Conservation (phyloP, 192 early-diverging fungal genomes). For the Umbelopsis sp. region DNA sequence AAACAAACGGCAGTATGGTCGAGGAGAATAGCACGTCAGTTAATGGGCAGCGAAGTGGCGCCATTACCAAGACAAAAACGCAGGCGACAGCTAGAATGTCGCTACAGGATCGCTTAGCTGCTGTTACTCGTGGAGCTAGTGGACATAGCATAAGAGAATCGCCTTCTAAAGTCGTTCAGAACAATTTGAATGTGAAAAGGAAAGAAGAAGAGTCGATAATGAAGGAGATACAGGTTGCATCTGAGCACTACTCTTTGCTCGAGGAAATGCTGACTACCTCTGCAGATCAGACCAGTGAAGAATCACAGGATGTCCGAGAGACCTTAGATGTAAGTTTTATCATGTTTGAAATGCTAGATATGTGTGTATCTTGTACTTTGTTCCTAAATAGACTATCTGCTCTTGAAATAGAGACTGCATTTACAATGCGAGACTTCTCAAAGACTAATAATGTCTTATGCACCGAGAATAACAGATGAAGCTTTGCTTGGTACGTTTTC, state of each 20-base stretch:
- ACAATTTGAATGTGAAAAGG: neutral
- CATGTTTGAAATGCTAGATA: neutral
- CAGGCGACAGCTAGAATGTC: conserved; percentile 35
- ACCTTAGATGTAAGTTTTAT: conserved; percentile 3
- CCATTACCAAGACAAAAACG: conserved; percentile 18
- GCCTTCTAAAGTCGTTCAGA: neutral
- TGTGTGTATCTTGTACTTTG: neutral
- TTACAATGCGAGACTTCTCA: conserved; percentile 28
- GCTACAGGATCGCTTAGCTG: conserved; percentile 42
- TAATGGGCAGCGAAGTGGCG: neutral
- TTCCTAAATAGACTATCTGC: neutral
- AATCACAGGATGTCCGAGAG: neutral
- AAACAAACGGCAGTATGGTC: neutral
- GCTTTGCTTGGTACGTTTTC: conserved; percentile 24
- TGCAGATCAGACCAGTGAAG: neutral
- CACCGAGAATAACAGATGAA: conserved; percentile 19
- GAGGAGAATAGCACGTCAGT: no score
- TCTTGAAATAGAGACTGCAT: conserved; percentile 15
- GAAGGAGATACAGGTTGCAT: conserved; percentile 10
- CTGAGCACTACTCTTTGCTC: conserved; percentile 15
- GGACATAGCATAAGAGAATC: neutral
- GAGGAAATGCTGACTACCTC: conserved; percentile 21
- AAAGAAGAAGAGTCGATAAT: neutral
- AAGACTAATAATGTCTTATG: conserved; percentile 17
- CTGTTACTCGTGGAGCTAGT: conserved; percentile 28